phyloP scores from a whole-genome alignment of 192 early-diverging fungal species.

The Backusella psychrophila region DNA sequence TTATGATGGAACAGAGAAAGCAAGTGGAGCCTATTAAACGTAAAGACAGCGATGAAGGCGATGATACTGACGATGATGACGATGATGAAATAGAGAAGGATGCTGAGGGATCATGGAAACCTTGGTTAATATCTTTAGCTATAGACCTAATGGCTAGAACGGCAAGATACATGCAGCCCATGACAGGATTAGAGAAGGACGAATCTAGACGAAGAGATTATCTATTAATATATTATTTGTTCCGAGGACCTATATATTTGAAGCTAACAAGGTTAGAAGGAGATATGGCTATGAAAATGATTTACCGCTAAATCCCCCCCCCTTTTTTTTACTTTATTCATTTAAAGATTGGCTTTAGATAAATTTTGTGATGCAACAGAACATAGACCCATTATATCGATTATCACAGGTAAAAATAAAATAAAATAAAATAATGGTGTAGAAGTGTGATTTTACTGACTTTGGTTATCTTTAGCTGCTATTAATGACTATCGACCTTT shows the following conservation, averaged over 20 bases:
- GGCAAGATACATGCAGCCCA: constrained; percentile 1
- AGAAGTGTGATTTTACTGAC: not conserved
- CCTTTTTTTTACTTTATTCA: not conserved
- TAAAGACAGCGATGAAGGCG: not conserved
- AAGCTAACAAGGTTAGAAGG: constrained; percentile 17
- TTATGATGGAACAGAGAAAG: constrained; percentile 10
- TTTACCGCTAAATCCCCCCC: not conserved
- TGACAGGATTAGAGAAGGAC: constrained; percentile 20
- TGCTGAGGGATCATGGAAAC: constrained; percentile 9
- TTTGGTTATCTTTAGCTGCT: constrained; percentile 3
- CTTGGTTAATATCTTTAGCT: constrained; percentile 20
- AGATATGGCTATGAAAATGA: not conserved
- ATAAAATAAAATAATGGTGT: not conserved
- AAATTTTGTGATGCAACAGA: constrained; percentile 13
- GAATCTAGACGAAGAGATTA: constrained; percentile 22
- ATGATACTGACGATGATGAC: not conserved
- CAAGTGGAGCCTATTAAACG: not conserved
- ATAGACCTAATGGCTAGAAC: constrained; percentile 13
- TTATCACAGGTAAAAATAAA: constrained; percentile 6
- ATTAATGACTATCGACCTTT: constrained; percentile 20
- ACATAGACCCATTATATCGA: constrained; percentile 13
- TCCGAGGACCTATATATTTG: constrained; percentile 19
- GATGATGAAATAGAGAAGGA: constrained; percentile 7
- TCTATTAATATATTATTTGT: constrained; percentile 22
- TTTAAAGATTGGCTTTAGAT: not conserved